These are phyloP conservation scores for Kodamaea neixiangensis DNA, from an alignment of 805 yeast species.

Conservation along the genomic window DNA sequence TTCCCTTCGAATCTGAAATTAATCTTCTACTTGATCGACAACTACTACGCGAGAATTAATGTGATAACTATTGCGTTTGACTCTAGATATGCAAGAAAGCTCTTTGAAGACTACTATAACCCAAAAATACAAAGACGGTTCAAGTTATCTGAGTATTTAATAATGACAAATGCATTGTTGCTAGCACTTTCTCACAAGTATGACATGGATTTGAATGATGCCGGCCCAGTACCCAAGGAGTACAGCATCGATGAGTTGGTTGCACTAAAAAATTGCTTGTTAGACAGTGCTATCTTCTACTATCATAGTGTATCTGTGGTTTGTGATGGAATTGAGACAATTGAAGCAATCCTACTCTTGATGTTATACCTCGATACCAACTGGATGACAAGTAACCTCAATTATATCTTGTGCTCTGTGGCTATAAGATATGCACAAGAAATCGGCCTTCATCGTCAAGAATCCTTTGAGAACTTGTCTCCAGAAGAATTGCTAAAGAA, in stretches of 20 bases:
- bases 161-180: constrained; percentile 32
- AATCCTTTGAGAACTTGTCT: constrained; percentile 25
- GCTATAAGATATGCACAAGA: constrained; percentile 45
- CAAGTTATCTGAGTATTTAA: constrained; percentile 33
- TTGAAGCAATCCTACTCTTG: constrained; percentile 23
- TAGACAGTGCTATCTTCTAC: constrained; percentile 22
- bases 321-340: constrained; percentile 25
- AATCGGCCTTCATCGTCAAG: constrained; percentile 41
- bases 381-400: constrained; percentile 31
- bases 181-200: constrained; percentile 18
- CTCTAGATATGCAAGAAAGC: constrained; percentile 14
- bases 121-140: constrained; percentile 17
- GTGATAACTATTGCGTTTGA: constrained; percentile 24
- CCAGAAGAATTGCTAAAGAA: constrained; percentile 24
- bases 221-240: background rate
- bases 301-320: constrained; percentile 25
- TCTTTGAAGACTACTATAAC: constrained; percentile 30
- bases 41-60: constrained; percentile 24
- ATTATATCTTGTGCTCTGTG: constrained; percentile 31
- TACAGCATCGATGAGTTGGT: constrained; percentile 17
- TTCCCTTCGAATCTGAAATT: constrained; percentile 22
- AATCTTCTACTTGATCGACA: constrained; percentile 28
- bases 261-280: constrained; percentile 20
- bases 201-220: background rate
- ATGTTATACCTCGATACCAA: constrained; percentile 30